Conservation (phyloP, 2,329 filamentous ascomycete species). For the Fusarium algeriense region DNA sequence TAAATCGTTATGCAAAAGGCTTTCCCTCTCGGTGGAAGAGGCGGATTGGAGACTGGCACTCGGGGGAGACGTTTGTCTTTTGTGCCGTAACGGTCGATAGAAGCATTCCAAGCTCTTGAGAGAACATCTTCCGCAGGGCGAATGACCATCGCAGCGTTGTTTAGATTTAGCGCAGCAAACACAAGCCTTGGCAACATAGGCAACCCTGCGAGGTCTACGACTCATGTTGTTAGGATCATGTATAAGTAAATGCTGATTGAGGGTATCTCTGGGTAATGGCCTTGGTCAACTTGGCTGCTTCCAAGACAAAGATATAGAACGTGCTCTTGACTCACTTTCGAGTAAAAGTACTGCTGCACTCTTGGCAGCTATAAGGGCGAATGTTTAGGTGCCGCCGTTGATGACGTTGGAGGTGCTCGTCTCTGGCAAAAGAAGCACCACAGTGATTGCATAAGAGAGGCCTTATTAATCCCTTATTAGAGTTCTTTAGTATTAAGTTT, state of each 20-base stretch:
- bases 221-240: neutral
- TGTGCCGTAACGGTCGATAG: neutral
- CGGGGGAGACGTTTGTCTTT: neutral
- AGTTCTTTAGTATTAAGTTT: too few species aligned
- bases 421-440: neutral
- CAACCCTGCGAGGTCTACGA: neutral
- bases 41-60: too few species aligned
- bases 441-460: neutral
- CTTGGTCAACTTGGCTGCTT: too few species aligned
- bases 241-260: neutral
- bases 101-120: neutral
- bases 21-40: neutral
- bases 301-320: fast-evolving
- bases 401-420: neutral
- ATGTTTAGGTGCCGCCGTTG: neutral
- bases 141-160: neutral
- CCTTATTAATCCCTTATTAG: too few species aligned
- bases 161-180: neutral
- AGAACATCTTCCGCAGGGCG: neutral
- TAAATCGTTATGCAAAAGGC: too few species aligned
- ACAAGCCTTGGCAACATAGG: slow-evolving; percentile 1
- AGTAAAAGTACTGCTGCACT: neutral
- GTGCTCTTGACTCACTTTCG: neutral
- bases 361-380: neutral
- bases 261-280: neutral